Conservation (phyloP, 352 stramenopile species). For the Phytophthora litchii region DNA sequence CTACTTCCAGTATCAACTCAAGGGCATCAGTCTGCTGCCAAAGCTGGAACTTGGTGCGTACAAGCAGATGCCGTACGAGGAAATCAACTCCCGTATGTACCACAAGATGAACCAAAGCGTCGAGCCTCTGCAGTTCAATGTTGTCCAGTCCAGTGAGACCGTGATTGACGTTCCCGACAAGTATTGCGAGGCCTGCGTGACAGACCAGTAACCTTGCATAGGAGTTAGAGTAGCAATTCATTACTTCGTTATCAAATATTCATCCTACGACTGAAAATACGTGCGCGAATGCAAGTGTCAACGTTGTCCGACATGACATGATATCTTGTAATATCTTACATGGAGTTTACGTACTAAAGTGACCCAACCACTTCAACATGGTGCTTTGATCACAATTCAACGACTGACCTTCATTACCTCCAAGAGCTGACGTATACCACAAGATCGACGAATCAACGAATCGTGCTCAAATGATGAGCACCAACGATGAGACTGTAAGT, state of each 20-base stretch:
- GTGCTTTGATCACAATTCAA: background rate
- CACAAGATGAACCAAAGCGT: constrained; percentile 46
- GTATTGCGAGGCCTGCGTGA: constrained; percentile 60
- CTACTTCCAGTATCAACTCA: constrained; percentile 95
- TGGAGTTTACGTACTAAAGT: no score
- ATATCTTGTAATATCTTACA: no score
- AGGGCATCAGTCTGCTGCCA: constrained; percentile 91
- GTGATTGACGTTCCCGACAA: constrained; percentile 55
- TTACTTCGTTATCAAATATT: no score
- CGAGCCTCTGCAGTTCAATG: constrained; percentile 48
- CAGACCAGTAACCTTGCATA: constrained; percentile 16
- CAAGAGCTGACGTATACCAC: background rate
- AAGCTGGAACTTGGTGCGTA: constrained; percentile 84
- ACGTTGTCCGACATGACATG: no score
- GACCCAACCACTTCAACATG: no score
- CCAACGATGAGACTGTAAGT: no score
- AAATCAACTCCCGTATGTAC: constrained; percentile 81
- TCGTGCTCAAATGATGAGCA: no score
- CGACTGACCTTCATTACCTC: constrained; percentile 6
- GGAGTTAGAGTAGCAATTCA: constrained; percentile 13
- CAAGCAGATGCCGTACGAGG: constrained; percentile 93
- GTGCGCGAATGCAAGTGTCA: no score
- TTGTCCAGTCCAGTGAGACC: constrained; percentile 38
- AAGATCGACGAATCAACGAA: no score
- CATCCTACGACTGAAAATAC: no score